Conservation (phyloP, 768 basidiomycete species). For the Cantharellus cinnabarinus region DNA sequence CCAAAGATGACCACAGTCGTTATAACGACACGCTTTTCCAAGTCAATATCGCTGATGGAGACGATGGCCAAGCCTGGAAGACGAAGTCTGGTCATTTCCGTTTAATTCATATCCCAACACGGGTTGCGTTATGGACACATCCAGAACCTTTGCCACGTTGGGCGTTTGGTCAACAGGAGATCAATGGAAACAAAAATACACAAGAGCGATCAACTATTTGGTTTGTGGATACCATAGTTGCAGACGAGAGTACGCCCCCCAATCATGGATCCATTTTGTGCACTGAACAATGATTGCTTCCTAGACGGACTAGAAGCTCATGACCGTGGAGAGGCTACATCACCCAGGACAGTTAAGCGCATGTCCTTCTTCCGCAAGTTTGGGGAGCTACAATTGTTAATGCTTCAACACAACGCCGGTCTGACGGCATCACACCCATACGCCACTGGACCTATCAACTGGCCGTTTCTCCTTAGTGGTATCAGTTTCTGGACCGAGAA, state of each 20-base stretch:
- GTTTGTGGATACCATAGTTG: conserved; percentile 70
- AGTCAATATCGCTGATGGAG: conserved; percentile 47
- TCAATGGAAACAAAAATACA: conserved; percentile 91
- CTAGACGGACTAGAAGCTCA: conserved; percentile 32
- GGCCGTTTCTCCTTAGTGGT: conserved; percentile 91
- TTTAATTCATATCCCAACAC: conserved; percentile 72
- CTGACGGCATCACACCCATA: conserved; percentile 96
- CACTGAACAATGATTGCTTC: background rate
- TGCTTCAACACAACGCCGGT: conserved; percentile 98
- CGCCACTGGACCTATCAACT: conserved; percentile 86
- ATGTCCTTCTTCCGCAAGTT: conserved; percentile 94
- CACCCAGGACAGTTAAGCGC: conserved; percentile 49
- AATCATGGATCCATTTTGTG: background rate
- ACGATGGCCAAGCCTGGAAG: conserved; percentile 70
- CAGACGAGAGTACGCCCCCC: conserved; percentile 39
- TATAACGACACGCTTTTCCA: conserved; percentile 83
- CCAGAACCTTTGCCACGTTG: conserved; percentile 72
- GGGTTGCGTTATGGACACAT: conserved; percentile 90
- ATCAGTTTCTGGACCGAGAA: conserved; percentile 98
- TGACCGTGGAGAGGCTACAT: conserved; percentile 30
- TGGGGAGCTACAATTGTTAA: conserved; percentile 75
- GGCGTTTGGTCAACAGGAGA: conserved; percentile 93
- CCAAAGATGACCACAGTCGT: conserved; percentile 53
- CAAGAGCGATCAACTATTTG: conserved; percentile 67
- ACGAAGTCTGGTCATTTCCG: conserved; percentile 88